Evolutionary conservation across 2,329 filamentous ascomycete genomes (phyloP).

Genomic region (Nigrospora oryzae): DNA sequence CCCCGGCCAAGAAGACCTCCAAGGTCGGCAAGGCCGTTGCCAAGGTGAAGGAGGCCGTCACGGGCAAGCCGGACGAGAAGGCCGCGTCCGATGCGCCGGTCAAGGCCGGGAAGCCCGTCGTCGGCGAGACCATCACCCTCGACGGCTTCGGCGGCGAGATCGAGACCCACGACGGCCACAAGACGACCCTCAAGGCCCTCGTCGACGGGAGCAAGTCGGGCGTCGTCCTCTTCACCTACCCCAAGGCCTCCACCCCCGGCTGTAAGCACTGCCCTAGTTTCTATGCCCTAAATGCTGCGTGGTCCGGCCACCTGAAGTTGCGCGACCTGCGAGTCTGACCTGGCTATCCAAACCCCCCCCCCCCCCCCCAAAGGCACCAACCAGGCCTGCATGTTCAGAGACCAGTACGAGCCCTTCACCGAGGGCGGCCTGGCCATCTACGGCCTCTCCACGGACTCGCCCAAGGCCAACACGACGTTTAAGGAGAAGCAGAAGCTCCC

Average conservation of each 20-base stretch:
- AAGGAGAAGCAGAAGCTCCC: conserved; percentile 84
- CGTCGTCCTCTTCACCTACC: conserved; percentile 91
- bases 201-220: conserved; percentile 77
- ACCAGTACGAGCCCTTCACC: conserved; percentile 69
- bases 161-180: conserved; percentile 75
- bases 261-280: conserved; percentile 54
- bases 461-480: conserved; percentile 90
- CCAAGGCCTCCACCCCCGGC: conserved; percentile 86
- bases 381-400: conserved; percentile 89
- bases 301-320: background rate
- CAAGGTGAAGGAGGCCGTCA: conserved; percentile 27
- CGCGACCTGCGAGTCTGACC: background rate
- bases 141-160: conserved; percentile 62
- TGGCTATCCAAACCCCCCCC: background rate
- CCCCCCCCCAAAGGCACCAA: conserved; percentile 59
- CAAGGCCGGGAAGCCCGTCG: conserved; percentile 33
- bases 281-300: background rate
- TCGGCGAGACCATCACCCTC: conserved; percentile 47
- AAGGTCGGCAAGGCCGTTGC: conserved; percentile 25
- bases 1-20: conserved; percentile 32
- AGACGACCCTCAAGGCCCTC: conserved; percentile 71
- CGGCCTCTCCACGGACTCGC: conserved; percentile 78
- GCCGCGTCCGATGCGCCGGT: conserved; percentile 7
- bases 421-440: conserved; percentile 77
- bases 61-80: conserved; percentile 17